These are phyloP conservation scores for Neurospora crassa DNA, from an alignment of 2,329 filamentous ascomycete species.

Conservation along the genomic window DNA sequence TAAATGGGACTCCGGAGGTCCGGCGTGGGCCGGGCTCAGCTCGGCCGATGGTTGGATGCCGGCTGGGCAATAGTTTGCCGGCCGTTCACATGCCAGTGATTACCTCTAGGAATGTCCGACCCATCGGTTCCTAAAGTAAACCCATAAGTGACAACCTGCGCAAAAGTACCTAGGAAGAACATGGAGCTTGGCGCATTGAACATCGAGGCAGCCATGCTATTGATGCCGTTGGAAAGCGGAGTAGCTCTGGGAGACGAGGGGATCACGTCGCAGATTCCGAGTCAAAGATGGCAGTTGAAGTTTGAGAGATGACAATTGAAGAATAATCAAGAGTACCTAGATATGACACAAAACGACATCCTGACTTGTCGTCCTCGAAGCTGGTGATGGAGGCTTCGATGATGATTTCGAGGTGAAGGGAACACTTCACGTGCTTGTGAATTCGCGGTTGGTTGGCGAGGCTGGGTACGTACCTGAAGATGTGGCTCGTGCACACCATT, in stretches of 20 bases:
- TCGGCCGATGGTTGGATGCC: background rate
- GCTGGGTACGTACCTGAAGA: background rate
- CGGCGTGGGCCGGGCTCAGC: background rate
- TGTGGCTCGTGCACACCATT: background rate
- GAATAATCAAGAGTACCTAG: no score
- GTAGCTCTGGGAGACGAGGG: background rate
- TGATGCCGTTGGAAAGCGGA: no score
- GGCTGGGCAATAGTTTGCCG: background rate
- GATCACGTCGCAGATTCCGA: background rate
- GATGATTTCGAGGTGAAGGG: background rate
- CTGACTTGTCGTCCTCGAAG: background rate
- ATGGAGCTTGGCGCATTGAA: no score
- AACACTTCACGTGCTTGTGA: background rate
- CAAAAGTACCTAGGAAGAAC: no score
- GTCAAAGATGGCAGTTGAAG: no score
- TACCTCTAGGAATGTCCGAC: background rate
- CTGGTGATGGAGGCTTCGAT: background rate
- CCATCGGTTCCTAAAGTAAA: no score
- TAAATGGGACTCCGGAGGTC: background rate
- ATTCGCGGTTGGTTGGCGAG: background rate
- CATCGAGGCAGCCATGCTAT: no score
- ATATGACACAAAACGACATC: no score
- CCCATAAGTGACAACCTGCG: no score
- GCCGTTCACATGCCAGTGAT: background rate
- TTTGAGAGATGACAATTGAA: no score